These are phyloP conservation scores for Aspergillus proliferans DNA, from an alignment of 2,329 filamentous ascomycete species.

Conservation along the genomic window DNA sequence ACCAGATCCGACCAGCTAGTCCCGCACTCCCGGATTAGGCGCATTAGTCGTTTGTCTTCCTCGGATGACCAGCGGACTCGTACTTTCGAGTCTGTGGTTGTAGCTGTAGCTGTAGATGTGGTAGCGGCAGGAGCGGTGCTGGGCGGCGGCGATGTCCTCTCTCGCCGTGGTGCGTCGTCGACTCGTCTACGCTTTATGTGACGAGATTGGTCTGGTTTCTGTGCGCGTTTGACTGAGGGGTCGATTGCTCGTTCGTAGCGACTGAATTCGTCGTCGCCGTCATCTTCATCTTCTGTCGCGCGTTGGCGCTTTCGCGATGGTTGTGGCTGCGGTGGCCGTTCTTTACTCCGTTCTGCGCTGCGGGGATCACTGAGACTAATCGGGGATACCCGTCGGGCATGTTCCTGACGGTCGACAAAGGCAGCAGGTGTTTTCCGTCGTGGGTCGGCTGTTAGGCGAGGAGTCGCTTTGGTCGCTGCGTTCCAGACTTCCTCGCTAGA, in stretches of 20 bases:
- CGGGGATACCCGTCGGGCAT: conserved; percentile 29
- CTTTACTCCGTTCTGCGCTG: conserved; percentile 11
- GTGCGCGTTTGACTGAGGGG: conserved; percentile 27
- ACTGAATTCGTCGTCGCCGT: conserved; percentile 42
- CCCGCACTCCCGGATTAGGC: conserved; percentile 44
- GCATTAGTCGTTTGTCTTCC: conserved; percentile 42
- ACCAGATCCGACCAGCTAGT: conserved; percentile 45
- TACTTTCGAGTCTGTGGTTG: background rate
- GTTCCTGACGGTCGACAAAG: conserved; percentile 32
- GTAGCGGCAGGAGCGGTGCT: background rate
- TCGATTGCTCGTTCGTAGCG: conserved; percentile 29
- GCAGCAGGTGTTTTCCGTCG: background rate
- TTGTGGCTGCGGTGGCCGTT: background rate
- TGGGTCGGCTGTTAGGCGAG: no score
- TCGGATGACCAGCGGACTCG: conserved; percentile 29
- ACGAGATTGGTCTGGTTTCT: conserved; percentile 19
- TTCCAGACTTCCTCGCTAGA: conserved; percentile 6
- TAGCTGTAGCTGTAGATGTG: background rate
- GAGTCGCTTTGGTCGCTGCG: background rate
- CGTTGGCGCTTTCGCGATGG: conserved; percentile 13
- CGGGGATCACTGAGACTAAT: conserved; percentile 20
- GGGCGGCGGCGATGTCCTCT: background rate
- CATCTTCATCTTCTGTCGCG: conserved; percentile 12
- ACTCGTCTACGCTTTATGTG: background rate
- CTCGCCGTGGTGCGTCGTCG: background rate